Conservation (phyloP, 495 filamentous ascomycete genomes). For the Penicillium egyptiacum region DNA sequence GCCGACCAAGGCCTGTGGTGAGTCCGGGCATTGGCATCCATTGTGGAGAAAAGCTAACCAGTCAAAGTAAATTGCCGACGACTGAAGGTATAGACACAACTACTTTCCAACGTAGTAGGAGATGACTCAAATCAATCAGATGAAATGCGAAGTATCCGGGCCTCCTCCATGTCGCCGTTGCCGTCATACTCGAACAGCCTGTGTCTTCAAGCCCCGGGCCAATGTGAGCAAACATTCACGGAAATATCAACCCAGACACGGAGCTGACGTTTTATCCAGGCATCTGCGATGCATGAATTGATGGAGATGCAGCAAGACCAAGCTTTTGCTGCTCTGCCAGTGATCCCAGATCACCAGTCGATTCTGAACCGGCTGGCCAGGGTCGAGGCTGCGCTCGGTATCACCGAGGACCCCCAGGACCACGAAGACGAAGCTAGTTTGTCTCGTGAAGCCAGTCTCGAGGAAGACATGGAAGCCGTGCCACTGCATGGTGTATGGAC, state of each 20-base stretch:
- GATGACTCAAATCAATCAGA: conserved; percentile 21
- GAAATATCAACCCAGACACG: not conserved
- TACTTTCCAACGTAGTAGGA: not conserved
- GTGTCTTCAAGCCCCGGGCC: conserved; percentile 43
- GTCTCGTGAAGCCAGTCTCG: conserved; percentile 7
- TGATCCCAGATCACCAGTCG: conserved; percentile 23
- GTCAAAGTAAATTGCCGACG: conserved; percentile 40
- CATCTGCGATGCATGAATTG: conserved; percentile 33
- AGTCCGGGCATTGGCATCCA: conserved; percentile 11
- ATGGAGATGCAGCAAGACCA: conserved; percentile 15
- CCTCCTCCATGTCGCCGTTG: conserved; percentile 40
- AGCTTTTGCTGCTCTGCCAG: conserved; percentile 1
- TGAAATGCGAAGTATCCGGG: conserved; percentile 46
- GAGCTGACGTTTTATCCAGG: conserved; percentile 21
- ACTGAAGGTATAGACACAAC: conserved; percentile 31
- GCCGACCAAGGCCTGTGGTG: conserved; percentile 45
- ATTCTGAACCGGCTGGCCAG: conserved; percentile 38
- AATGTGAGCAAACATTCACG: conserved; percentile 30
- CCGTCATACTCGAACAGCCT: conserved; percentile 30
- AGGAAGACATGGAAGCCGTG: conserved; percentile 20
- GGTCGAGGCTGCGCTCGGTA: conserved; percentile 39
- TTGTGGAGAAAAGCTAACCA: conserved; percentile 16
- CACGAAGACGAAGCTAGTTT: not conserved
- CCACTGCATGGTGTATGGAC: conserved; percentile 30
- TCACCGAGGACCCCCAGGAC: conserved; percentile 13